Base-by-base conservation (phyloP, 768 basidiomycete species). In the Tremella fuciformis region DNA sequence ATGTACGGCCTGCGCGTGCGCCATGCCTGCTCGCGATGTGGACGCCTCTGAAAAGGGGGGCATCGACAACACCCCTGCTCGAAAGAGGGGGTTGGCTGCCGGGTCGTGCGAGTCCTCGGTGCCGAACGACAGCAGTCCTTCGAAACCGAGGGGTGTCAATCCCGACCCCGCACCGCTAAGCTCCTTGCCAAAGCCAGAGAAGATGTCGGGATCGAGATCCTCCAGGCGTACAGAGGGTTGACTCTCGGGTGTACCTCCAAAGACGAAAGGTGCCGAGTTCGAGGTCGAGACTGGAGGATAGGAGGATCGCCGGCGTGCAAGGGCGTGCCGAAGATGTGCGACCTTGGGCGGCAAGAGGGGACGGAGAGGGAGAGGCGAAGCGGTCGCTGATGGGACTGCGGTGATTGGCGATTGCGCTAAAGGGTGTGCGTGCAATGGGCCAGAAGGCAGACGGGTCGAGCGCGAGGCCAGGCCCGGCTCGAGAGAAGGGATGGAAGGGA, bases 161-260 rank as follows among this genome's bases (percentile, higher is more conserved):
- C 29, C 29, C 29, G 29, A 34, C 11, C 29, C 42, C 15, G 22
- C 22, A 15, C n/a, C 42, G 42, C 22, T 22, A 15, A 46, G 22
- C 42, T 46, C 42, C n/a, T 46, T 46, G 22, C 42, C 42, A 15
- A 46, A 46, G 4, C 42, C 42, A 46, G 22, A 46, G 42, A 46
- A 46, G 16, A 46, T 18, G 42, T 22, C 42, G n/a, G 42, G n/a
- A 8, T 46, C 42, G 7, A 22, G 22, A 8, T n/a, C 22, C 42
- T n/a, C 42, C 22, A 46, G n/a, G n/a, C n/a, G 22, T 6, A n/a
- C 42, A 15, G 22, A 34, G 29, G 29, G 29, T 34, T 34, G 29
- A 11, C 29, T 46, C n/a, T 46, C 42, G n/a, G 42, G 42, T 4
- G 42, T 46, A 46, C 42, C 42, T n/a, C 42, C 42, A 46, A 22